phyloP scores from a whole-genome alignment of 805 yeast genomes.

The Brettanomyces bruxellensis region DNA sequence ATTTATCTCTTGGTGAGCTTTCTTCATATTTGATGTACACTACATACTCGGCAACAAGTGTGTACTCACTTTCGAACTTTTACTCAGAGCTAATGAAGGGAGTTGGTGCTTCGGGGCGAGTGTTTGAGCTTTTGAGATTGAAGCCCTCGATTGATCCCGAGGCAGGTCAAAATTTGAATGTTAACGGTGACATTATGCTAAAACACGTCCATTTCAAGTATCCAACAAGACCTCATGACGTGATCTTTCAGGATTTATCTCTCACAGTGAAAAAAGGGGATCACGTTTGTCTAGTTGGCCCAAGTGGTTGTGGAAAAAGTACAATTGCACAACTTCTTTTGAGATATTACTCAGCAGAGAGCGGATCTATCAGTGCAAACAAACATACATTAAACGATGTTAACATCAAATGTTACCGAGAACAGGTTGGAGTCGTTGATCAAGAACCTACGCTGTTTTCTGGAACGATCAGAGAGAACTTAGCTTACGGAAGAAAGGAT shows the following conservation, averaged over 20 bases:
- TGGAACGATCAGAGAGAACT: constrained; percentile 78
- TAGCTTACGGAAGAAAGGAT: constrained; percentile 63
- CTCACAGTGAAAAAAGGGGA: constrained; percentile 68
- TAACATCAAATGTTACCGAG: constrained; percentile 64
- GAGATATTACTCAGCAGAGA: constrained; percentile 72
- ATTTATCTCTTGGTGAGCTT: constrained; percentile 76
- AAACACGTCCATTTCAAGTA: constrained; percentile 60
- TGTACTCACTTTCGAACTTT: constrained; percentile 83
- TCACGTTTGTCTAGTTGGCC: constrained; percentile 89
- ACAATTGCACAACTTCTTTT: constrained; percentile 73
- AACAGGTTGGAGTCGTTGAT: constrained; percentile 79
- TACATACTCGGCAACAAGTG: constrained; percentile 86
- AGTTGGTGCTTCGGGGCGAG: constrained; percentile 87
- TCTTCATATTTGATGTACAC: constrained; percentile 95
- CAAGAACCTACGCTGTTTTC: constrained; percentile 89
- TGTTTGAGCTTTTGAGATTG: constrained; percentile 79
- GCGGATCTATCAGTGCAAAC: constrained; percentile 60
- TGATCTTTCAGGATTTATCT: constrained; percentile 52
- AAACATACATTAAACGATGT: constrained; percentile 52
- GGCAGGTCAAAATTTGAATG: constrained; percentile 41
- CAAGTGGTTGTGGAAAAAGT: constrained; percentile 95
- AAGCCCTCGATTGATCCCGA: constrained; percentile 64
- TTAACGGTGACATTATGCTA: constrained; percentile 53
- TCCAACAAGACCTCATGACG: constrained; percentile 73
- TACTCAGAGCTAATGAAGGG: constrained; percentile 96